phyloP scores from a whole-genome alignment of 805 yeast genomes.

The Osmozyma mogii region DNA sequence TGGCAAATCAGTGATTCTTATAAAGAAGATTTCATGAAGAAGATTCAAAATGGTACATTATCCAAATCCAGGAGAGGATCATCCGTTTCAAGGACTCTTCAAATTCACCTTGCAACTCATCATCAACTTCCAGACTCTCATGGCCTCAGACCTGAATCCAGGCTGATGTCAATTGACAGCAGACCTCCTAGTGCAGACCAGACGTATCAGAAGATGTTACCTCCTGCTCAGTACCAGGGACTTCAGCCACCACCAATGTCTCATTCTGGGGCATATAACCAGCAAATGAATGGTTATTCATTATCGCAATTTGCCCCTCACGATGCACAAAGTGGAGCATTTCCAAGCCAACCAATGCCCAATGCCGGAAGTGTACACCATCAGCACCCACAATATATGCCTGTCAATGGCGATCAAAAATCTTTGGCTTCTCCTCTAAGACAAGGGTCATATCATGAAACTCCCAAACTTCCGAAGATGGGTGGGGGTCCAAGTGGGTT shows the following conservation, averaged over 20 bases:
- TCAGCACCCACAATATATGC: no score
- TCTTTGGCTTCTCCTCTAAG: constrained; percentile 31
- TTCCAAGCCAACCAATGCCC: no score
- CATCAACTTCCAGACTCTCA: constrained; percentile 46
- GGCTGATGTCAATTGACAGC: constrained; percentile 8
- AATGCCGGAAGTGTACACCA: no score
- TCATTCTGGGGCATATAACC: constrained; percentile 7
- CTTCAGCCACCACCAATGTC: constrained; percentile 13
- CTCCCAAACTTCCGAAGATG: constrained; percentile 28
- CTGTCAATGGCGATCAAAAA: no score
- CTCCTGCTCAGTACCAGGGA: not conserved
- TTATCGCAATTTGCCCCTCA: constrained; percentile 6
- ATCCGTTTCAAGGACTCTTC: constrained; percentile 72
- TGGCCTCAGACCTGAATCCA: constrained; percentile 20
- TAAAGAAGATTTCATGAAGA: constrained; percentile 73
- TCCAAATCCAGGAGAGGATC: constrained; percentile 74
- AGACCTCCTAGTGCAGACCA: constrained; percentile 3
- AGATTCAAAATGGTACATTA: constrained; percentile 69
- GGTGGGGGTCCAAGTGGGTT: constrained; percentile 16
- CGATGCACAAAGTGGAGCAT: constrained; percentile 34
- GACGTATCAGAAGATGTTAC: constrained; percentile 7
- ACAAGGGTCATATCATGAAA: constrained; percentile 14
- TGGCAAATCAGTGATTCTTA: constrained; percentile 92
- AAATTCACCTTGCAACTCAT: constrained; percentile 60
- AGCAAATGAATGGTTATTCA: constrained; percentile 5